Evolutionary conservation across 305 asterid species (phyloP).

Genomic region (Solanum hybrid): DNA sequence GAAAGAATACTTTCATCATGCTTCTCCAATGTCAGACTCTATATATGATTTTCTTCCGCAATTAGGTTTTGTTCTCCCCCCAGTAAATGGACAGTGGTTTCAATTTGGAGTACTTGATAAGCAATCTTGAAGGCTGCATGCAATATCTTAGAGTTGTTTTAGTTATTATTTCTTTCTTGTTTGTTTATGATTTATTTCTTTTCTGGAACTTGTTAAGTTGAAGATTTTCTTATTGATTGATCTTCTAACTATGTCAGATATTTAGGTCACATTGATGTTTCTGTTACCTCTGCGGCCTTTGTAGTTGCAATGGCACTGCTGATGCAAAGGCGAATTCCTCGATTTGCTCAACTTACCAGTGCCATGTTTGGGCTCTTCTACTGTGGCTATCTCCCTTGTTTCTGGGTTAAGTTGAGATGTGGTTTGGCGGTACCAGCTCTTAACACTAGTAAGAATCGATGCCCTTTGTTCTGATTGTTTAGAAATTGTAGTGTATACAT

Average conservation of each 20-base stretch:
- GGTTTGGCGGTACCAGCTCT: conserved; percentile 72
- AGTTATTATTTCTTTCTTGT: neutral
- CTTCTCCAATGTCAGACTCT: neutral
- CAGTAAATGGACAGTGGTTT: neutral
- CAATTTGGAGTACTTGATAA: neutral
- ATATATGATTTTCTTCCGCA: neutral
- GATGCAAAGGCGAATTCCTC: conserved; percentile 77
- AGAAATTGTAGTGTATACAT: neutral
- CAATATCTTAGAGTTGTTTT: neutral
- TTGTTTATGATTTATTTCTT: neutral
- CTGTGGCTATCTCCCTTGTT: conserved; percentile 95
- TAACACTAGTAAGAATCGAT: conserved; percentile 53
- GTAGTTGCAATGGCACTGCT: conserved; percentile 61
- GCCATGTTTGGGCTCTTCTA: conserved; percentile 90
- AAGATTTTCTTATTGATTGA: conserved; percentile 9
- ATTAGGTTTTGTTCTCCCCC: neutral
- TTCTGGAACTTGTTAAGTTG: neutral
- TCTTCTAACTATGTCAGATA: conserved; percentile 36
- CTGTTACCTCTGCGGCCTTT: conserved; percentile 85
- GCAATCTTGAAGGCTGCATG: neutral
- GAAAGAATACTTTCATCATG: neutral
- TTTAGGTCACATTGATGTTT: conserved; percentile 78
- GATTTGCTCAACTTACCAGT: conserved; percentile 86
- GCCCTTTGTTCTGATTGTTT: neutral
- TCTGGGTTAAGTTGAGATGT: conserved; percentile 93